Percentiles rank a stretch among this genome's conserved stretches.
These are phyloP conservation scores for Babjeviella inositovora DNA, from an alignment of 805 yeast genomes.

Conservation along the genomic window DNA sequence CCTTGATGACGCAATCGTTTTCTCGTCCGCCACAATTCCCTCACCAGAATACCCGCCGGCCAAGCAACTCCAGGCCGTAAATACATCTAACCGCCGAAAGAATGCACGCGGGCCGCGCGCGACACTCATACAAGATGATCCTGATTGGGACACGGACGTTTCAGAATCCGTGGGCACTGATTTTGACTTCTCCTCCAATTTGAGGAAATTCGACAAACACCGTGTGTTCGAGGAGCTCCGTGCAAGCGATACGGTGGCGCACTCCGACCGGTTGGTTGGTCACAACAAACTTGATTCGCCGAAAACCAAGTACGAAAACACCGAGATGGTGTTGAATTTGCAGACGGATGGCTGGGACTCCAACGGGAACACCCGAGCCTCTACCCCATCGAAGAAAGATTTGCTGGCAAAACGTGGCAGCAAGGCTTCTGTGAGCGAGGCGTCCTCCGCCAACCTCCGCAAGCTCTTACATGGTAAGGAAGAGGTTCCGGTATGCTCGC, in stretches of 20 bases:
- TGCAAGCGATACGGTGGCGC: constrained; percentile 41
- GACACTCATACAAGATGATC: too few species aligned
- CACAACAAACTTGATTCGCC: constrained; percentile 39
- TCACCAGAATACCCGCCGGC: too few species aligned
- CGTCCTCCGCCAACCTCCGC: constrained; percentile 3
- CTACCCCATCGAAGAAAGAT: constrained; percentile 6
- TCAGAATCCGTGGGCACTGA: constrained; percentile 35
- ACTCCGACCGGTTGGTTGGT: constrained; percentile 52
- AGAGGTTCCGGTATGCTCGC: constrained; percentile 48
- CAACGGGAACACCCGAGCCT: constrained; percentile 5
- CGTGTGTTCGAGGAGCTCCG: constrained; percentile 68
- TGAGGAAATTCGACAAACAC: constrained; percentile 69
- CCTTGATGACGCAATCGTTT: too few species aligned
- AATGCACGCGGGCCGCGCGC: too few species aligned
- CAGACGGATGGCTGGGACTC: constrained; percentile 39
- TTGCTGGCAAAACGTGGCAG: constrained; percentile 6
- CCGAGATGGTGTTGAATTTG: constrained; percentile 54
- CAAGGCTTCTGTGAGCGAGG: constrained; percentile 3
- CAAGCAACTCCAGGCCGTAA: too few species aligned
- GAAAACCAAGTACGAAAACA: constrained; percentile 40
- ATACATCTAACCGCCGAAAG: too few species aligned
- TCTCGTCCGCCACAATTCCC: too few species aligned
- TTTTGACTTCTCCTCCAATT: constrained; percentile 74
- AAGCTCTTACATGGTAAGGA: constrained; percentile 7
- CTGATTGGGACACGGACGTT: constrained; percentile 36